Conservation (phyloP, 768 basidiomycete species). For the Ephemerocybe angulata region DNA sequence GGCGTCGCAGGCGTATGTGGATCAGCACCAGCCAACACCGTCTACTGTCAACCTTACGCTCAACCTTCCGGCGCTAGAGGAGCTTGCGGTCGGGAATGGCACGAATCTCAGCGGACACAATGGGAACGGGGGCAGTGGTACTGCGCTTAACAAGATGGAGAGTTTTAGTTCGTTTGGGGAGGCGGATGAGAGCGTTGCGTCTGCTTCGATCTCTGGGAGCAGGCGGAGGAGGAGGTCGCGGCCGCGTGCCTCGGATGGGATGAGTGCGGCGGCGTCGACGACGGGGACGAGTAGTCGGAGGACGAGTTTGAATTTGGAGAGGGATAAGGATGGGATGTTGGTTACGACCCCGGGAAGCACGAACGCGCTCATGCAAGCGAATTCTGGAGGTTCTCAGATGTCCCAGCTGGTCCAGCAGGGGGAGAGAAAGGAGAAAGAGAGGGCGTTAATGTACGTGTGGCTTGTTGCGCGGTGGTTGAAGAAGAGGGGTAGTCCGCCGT, state of each 20-base stretch:
- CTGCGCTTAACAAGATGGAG: neutral
- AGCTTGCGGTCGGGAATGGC: neutral
- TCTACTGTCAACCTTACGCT: constrained; percentile 6
- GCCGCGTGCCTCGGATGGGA: too few species aligned
- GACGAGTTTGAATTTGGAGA: constrained; percentile 7
- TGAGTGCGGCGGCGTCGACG: neutral
- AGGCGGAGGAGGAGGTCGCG: neutral
- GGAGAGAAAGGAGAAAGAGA: constrained; percentile 17
- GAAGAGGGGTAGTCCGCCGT: constrained; percentile 5
- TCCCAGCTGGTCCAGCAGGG: too few species aligned
- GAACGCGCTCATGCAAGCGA: too few species aligned
- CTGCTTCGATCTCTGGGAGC: constrained; percentile 7
- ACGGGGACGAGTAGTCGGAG: neutral
- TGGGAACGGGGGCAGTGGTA: neutral
- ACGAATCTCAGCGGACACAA: neutral
- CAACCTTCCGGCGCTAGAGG: too few species aligned
- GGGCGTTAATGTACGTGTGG: constrained; percentile 71
- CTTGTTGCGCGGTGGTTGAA: constrained; percentile 75
- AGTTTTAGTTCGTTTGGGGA: constrained; percentile 1
- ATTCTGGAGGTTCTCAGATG: neutral
- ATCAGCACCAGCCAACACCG: constrained; percentile 9
- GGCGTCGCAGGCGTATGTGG: constrained; percentile 18
- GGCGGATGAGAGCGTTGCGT: constrained; percentile 4
- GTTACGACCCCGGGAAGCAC: too few species aligned
- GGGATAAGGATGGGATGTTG: neutral